Evolutionary conservation across 1,284 basidiomycete species (phyloP).

Genomic region (Clitocybe nebularis): DNA sequence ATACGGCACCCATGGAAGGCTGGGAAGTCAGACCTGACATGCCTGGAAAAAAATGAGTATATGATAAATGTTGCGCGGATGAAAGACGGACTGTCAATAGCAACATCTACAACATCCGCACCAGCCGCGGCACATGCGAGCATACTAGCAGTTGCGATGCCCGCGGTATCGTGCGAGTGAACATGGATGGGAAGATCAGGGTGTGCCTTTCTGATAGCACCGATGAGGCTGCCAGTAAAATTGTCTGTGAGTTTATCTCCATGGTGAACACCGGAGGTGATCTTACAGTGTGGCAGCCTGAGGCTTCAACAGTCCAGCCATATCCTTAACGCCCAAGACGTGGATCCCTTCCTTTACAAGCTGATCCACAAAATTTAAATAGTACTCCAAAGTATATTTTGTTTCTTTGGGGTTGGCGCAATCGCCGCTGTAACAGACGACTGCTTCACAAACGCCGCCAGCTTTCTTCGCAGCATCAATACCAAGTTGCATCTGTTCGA

Average conservation of each 20-base stretch:
- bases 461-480: constrained; percentile 99
- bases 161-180: constrained; percentile 99
- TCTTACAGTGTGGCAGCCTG: constrained; percentile 83
- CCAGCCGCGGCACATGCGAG: constrained; percentile 93
- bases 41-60: constrained; percentile 40
- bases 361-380: constrained; percentile 93
- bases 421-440: constrained; percentile 99
- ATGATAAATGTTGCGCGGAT: constrained; percentile 2
- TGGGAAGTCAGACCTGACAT: constrained; percentile 99
- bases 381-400: constrained; percentile 98
- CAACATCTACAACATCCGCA: constrained; percentile 97
- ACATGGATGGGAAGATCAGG: constrained; percentile 99
- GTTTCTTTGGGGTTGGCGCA: constrained; percentile 93
- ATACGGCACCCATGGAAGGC: constrained; percentile 97
- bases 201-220: constrained; percentile 92
- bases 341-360: constrained; percentile 96
- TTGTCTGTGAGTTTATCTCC: constrained; percentile 5
- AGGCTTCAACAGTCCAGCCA: constrained; percentile 98
- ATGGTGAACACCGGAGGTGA: constrained; percentile 11
- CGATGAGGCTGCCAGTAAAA: constrained; percentile 64
- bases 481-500: constrained; percentile 85
- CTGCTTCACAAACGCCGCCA: constrained; percentile 96
- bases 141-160: constrained; percentile 97
- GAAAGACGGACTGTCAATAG: constrained; percentile 82
- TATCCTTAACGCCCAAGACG: constrained; percentile 98